phyloP scores from a whole-genome alignment of 352 stramenopile genomes.

The Pythium brachiatum region DNA sequence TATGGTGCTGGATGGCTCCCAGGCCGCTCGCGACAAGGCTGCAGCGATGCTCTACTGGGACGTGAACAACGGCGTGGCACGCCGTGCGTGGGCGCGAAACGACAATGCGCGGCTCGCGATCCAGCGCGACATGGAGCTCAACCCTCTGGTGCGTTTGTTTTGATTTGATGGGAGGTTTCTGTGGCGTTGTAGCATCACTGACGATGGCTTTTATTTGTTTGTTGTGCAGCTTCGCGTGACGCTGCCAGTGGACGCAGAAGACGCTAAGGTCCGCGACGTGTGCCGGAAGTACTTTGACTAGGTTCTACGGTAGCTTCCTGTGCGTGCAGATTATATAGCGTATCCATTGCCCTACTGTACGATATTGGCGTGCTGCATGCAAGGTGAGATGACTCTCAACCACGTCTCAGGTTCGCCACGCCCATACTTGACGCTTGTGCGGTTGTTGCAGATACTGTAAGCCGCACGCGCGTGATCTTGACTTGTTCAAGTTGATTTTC shows the following conservation, averaged over 20 bases:
- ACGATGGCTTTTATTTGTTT: slow-evolving; percentile 19
- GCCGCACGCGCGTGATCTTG: too few species aligned
- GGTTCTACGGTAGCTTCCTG: too few species aligned
- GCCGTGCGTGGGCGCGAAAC: slow-evolving; percentile 81
- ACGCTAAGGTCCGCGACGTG: slow-evolving; percentile 41
- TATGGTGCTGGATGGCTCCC: slow-evolving; percentile 81
- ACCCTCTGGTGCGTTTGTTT: slow-evolving; percentile 51
- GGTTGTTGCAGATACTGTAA: too few species aligned
- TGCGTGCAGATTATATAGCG: too few species aligned
- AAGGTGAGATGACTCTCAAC: too few species aligned
- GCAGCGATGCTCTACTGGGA: slow-evolving; percentile 84
- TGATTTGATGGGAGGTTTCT: neutral
- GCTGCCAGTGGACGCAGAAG: slow-evolving; percentile 44
- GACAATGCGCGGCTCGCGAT: slow-evolving; percentile 83
- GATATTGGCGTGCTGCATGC: too few species aligned
- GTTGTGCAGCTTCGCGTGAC: slow-evolving; percentile 48
- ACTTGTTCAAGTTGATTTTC: too few species aligned
- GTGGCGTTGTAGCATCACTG: neutral
- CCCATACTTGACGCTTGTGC: too few species aligned
- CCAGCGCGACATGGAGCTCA: slow-evolving; percentile 75
- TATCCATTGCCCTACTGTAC: too few species aligned
- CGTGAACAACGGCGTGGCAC: slow-evolving; percentile 87
- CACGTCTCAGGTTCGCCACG: too few species aligned
- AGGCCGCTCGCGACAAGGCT: slow-evolving; percentile 60
- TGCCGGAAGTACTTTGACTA: slow-evolving; percentile 44